Evolutionary conservation across 75 land plant genomes (phyloP), one percentile per base, ranked within the genome.

Genomic region (Chamaecyparis obtusa): DNA sequence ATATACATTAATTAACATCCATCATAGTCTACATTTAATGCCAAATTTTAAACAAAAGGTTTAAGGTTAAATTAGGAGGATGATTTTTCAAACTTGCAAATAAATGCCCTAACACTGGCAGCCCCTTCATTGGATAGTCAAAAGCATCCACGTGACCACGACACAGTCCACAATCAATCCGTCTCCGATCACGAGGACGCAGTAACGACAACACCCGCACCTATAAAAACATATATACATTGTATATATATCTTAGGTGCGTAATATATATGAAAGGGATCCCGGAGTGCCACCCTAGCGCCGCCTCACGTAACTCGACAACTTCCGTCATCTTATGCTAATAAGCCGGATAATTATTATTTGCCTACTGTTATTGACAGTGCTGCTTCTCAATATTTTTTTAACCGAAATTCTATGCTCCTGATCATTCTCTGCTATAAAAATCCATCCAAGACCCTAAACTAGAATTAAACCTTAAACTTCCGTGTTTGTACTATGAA

Each of bases 81-180:
- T 78, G 44, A 9, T 78, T 78, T 39, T 21, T 19, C 81, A 37
- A 78, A 17, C 81, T 21, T 17, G 44, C 8, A 41, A 37, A 37
- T 19, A 78, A 39, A 39, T 19, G 43, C 81, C 81, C 19, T 37
- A 78, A 78, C 39, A 32, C 84, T 48, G 49, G 13, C 84, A 83
- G 56, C n/a, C 56, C 32, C 55, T 43, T 46, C 84, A 83, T 83
- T 15, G 84, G 35, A n/a, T 41, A 83, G 84, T 83, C 84, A 83
- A 83, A 83, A 83, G 84, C 84, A 83, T 83, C 84, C 84, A 83
- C 84, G 84, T 83, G 84, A 83, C 84, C 17, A 49, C 84, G 49
- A 83, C 84, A 83, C 84, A 46, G 84, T 83, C 56, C 46, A 49
- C 84, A 83, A 83, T 83, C 84, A 48, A 46, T 30, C 55, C 84